These are phyloP conservation scores for Macadamia integrifolia DNA, from an alignment of 164 flowering plant genomes.

Conservation along the genomic window DNA sequence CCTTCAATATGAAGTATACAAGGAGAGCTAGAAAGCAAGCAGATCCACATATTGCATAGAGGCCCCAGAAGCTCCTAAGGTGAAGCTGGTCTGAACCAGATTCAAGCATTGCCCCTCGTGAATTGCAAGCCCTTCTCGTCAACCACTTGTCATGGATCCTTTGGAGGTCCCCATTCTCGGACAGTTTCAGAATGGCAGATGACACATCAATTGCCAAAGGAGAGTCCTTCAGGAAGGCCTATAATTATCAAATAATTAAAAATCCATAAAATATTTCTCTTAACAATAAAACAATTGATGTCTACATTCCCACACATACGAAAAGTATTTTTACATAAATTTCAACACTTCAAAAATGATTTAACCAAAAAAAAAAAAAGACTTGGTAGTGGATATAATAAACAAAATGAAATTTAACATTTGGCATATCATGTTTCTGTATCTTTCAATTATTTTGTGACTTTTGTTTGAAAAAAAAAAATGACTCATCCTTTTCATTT, in stretches of 20 bases:
- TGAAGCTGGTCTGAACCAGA: constrained; percentile 41
- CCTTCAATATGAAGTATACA: constrained; percentile 28
- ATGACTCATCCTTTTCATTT: no score
- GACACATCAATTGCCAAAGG: constrained; percentile 78
- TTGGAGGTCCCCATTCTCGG: constrained; percentile 81
- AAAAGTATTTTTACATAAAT: no score
- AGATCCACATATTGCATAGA: constrained; percentile 58
- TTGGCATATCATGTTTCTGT: no score
- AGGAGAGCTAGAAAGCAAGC: constrained; percentile 61
- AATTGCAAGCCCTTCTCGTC: constrained; percentile 31
- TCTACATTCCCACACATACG: no score
- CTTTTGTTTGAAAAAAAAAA: no score
- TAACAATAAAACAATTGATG: no score
- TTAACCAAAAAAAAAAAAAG: no score
- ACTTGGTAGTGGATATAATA: no score
- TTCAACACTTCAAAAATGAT: no score
- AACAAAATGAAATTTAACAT: no score
- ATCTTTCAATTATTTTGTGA: no score
- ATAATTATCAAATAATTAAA: background rate
- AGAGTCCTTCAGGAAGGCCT: constrained; percentile 89
- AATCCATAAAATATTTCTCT: no score
- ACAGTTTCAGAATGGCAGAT: constrained; percentile 68
- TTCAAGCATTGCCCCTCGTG: constrained; percentile 21
- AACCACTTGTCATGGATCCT: constrained; percentile 77
- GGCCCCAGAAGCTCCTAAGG: constrained; percentile 71